Evolutionary conservation across 1,139 yeast genomes (phyloP), one percentile per base, ranked within the genome.

Genomic region (Geotrichum fermentans): DNA sequence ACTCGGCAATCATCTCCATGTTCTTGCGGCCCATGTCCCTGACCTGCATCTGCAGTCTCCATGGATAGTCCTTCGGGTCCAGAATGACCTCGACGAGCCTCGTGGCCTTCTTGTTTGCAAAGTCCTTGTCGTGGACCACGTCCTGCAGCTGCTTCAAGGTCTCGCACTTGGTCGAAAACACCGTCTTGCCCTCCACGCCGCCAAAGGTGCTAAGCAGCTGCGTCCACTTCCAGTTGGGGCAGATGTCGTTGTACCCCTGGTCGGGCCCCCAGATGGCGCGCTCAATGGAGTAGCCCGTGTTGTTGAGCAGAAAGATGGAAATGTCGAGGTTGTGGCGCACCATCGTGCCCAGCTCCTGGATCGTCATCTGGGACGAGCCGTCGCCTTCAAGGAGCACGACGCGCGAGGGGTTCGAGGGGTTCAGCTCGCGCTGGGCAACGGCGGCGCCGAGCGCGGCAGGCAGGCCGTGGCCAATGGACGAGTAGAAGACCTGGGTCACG

Each of bases 351-450:
- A 87, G 67, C 64, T 88, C 96, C 58, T 69, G 73, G 42, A 83
- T 74, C 1, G 96, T 86, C 95, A 88, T 84, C 68, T 86, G 95
- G 1, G 96, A 88, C 7, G 94, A 82, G 2, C 96, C 96, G 62
- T 89, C 96, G 44, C 96, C 96, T 70, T 84, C 89, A 24, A 86
- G 71, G 8, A 88, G 69, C 16, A 86, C 68, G 20, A 86, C 74
- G 56, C 95, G 75, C 41, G 82, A 78, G 4, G 68, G 61, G 45
- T 56, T 40, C 16, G 47, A 32, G 17, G 51, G 46, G 42, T 58
- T 47, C 33, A 54, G 41, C 61, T 87, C 94, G 50, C 74, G 72
- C 58, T 77, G 71, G 1, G 92, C 95, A 49, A 83, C 66, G 13
- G 85, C 79, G 6, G 80, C 84, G 32, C 96, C 96, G 42, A 88